phyloP scores from a whole-genome alignment of 495 filamentous ascomycete species.

The Tuber borchii region DNA sequence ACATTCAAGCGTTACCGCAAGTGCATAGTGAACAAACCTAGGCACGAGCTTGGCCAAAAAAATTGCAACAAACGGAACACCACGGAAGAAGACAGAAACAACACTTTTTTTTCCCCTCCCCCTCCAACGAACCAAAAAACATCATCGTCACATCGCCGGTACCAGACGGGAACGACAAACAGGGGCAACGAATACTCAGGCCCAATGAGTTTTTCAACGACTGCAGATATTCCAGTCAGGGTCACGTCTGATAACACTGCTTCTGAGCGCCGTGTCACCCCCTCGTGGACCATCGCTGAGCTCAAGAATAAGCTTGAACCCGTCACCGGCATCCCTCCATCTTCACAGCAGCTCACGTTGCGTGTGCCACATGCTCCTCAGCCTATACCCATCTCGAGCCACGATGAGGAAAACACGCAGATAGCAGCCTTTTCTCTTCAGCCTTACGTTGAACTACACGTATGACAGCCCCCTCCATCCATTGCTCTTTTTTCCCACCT shows the following conservation, averaged over 20 bases:
- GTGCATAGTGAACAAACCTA: background rate
- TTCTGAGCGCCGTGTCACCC: slow-evolving; percentile 82
- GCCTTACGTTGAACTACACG: slow-evolving; percentile 68
- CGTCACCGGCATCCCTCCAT: slow-evolving; percentile 83
- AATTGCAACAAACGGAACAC: background rate
- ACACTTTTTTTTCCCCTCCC: background rate
- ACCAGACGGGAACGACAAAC: slow-evolving; percentile 20
- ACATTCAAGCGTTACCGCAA: background rate
- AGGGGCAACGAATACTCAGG: slow-evolving; percentile 11
- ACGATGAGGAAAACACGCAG: slow-evolving; percentile 60
- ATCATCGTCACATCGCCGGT: slow-evolving; percentile 14
- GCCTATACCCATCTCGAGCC: slow-evolving; percentile 54
- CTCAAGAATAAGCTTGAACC: slow-evolving; percentile 86
- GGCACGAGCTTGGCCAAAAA: background rate
- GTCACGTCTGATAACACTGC: slow-evolving; percentile 68
- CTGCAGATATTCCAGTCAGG: slow-evolving; percentile 75
- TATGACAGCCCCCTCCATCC: slow-evolving; percentile 48
- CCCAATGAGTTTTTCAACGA: slow-evolving; percentile 50
- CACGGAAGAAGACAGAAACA: slow-evolving; percentile 6
- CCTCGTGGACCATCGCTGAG: slow-evolving; percentile 82
- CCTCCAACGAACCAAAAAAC: slow-evolving; percentile 1
- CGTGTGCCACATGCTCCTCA: slow-evolving; percentile 53
- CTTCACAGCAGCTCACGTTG: slow-evolving; percentile 65
- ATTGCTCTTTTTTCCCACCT: slow-evolving; percentile 17
- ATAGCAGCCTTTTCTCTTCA: slow-evolving; percentile 58